Evolutionary conservation across 495 filamentous ascomycete genomes (phyloP), one percentile per base, ranked within the genome.

Genomic region (Aspergillus bertholletiae): DNA sequence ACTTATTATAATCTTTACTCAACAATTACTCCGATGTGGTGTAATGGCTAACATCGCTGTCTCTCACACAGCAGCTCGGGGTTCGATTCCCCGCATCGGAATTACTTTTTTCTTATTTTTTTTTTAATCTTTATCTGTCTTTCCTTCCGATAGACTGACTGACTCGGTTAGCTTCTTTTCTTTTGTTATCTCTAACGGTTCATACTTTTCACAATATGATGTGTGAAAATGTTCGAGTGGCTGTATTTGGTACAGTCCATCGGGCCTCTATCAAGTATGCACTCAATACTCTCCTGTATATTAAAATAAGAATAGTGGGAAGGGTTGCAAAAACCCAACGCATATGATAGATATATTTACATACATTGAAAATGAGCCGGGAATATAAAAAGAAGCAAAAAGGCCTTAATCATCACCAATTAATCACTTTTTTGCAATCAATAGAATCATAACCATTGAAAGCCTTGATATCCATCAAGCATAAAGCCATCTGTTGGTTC

Each of bases 31-130:
- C 61, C 61, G 64, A 62, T 64, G 41, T 67, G 62, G 64, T 67
- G 64, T 67, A 67, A 54, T 60, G 61, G 64, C 47, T 58, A 67
- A 64, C 61, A 64, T 64, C 55, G 61, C 57, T 48, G 59, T 62
- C 59, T 64, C 55, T 64, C 61, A 67, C 61, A 62, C 61, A 45
- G 59, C 65, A 66, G 64, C 64, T 51, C 46, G 60, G 64, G 64
- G 64, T 66, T 66, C 64, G 64, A 66, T 66, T 66, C 64, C 64
- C 64, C 60, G 46, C 46, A 57, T 62, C 62, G 62, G 62, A 65
- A 47, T 46, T 17, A 43, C 18, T 51, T 28, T 40, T 43, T 43
- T 17, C 34, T 18, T 40, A 40, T 5, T 18, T 40, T 27, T 51
- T 6, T 26, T 21, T 51, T 21, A 17, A 17, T 34, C 13, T 49